Percentiles rank a stretch among this genome's conserved stretches.
phyloP scores from a whole-genome alignment of 352 stramenopile species.

The Globisporangium abappressorium region DNA sequence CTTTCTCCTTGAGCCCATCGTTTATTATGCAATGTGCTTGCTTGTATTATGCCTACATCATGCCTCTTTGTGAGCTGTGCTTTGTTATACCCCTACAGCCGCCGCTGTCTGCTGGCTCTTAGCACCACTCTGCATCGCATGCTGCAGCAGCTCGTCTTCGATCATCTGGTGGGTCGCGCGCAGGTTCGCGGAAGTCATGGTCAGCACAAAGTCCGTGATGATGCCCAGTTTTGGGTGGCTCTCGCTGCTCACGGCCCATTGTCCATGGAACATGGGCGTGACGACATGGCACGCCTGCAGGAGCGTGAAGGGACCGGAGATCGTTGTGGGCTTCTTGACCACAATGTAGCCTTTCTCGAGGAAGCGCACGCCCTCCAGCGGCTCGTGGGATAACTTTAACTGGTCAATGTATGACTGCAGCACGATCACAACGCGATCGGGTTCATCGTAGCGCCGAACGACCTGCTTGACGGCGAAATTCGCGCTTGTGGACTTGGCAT shows the following conservation, averaged over 20 bases:
- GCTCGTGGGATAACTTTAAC: conserved; percentile 40
- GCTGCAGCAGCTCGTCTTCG: conserved; percentile 41
- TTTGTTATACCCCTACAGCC: no score
- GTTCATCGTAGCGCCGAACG: conserved; percentile 3
- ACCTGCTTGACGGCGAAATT: background rate
- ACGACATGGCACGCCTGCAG: conserved; percentile 29
- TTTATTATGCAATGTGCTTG: no score
- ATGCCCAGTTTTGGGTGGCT: conserved; percentile 26
- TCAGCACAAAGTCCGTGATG: conserved; percentile 36
- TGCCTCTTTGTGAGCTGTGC: no score
- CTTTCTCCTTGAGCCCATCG: no score
- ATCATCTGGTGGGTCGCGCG: conserved; percentile 30
- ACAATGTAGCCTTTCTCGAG: conserved; percentile 6
- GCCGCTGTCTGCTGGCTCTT: no score
- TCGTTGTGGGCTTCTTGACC: conserved; percentile 23
- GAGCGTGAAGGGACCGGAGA: conserved; percentile 17
- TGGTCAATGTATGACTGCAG: conserved; percentile 47
- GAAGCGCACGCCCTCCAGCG: conserved; percentile 33
- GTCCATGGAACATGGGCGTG: conserved; percentile 14
- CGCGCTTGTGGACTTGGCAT: conserved; percentile 31
- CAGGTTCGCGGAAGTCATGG: conserved; percentile 29
- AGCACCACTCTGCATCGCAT: conserved; percentile 12
- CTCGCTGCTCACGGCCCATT: background rate
- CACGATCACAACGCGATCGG: conserved; percentile 4
- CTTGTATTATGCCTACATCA: no score